Percentiles rank a stretch among this genome's conserved stretches.
phyloP scores from a whole-genome alignment of 78 protist species.

The Dictyostelium citrinum region DNA sequence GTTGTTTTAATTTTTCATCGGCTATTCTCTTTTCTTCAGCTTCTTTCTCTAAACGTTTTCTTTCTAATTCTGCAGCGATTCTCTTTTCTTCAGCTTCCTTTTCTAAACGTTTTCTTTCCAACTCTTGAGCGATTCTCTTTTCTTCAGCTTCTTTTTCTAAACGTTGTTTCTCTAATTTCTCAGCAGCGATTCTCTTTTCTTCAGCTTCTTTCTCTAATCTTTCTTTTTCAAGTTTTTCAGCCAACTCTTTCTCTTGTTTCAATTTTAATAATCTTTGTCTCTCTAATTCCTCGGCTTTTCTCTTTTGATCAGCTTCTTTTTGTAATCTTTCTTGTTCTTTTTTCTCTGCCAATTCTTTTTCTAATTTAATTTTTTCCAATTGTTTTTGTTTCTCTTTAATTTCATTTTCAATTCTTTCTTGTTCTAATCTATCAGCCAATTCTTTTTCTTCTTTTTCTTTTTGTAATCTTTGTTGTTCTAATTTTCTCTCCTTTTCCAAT shows the following conservation, averaged over 20 bases:
- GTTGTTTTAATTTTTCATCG: background rate
- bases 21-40: background rate
- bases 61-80: background rate
- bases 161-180: background rate
- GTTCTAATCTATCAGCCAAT: background rate
- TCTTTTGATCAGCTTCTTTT: background rate
- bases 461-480: constrained; percentile 5
- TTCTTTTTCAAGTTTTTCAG: constrained; percentile 17
- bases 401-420: background rate
- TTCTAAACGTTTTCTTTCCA: background rate
- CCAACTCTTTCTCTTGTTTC: background rate
- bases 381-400: background rate
- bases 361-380: background rate
- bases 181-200: background rate
- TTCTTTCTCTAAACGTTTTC: constrained; percentile 10
- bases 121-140: background rate
- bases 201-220: background rate
- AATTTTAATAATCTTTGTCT: background rate
- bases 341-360: background rate
- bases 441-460: constrained; percentile 2
- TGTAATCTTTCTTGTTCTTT: background rate
- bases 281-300: background rate
- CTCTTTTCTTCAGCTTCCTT: background rate
- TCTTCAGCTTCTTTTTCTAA: background rate
- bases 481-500: constrained; percentile 1